Evolutionary conservation across 306 rosid species (phyloP).

Genomic region (Cajanus cajan): DNA sequence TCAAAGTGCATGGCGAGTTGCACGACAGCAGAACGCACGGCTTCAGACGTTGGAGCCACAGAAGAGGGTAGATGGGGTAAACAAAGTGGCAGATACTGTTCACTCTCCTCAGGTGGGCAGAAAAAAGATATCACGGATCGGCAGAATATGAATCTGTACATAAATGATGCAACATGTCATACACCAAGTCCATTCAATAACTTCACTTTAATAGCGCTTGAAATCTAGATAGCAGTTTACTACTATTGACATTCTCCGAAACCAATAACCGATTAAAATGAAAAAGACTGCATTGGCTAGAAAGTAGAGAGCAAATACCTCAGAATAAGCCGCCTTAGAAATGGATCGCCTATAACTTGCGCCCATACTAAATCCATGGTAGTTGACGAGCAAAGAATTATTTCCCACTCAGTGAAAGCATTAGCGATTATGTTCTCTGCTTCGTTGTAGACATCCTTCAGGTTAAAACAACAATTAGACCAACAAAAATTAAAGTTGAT

Average conservation of each 20-base stretch:
- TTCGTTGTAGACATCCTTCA: slow-evolving; percentile 62
- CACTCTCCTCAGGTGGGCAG: slow-evolving; percentile 59
- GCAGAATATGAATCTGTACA: slow-evolving; percentile 92
- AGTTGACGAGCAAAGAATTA: slow-evolving; percentile 70
- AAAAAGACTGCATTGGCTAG: neutral
- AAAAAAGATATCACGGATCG: slow-evolving; percentile 68
- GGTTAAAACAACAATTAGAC: slow-evolving; percentile 36
- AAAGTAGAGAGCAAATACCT: slow-evolving; percentile 52
- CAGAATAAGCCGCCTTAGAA: slow-evolving; percentile 83
- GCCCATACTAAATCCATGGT: slow-evolving; percentile 91
- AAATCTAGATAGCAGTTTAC: slow-evolving; percentile 6
- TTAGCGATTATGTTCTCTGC: slow-evolving; percentile 79
- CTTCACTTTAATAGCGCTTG: neutral
- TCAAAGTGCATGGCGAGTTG: slow-evolving; percentile 80
- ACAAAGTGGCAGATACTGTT: slow-evolving; percentile 69
- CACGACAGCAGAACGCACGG: slow-evolving; percentile 60
- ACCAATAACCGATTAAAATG: slow-evolving; percentile 2
- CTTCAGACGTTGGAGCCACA: slow-evolving; percentile 61
- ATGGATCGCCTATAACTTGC: slow-evolving; percentile 81
- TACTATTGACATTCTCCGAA: neutral
- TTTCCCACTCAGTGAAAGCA: slow-evolving; percentile 92
- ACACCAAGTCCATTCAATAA: slow-evolving; percentile 24
- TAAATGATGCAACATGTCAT: slow-evolving; percentile 19
- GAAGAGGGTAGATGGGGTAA: slow-evolving; percentile 72
- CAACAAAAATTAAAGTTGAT: slow-evolving; percentile 16